Evolutionary conservation across 768 basidiomycete genomes (phyloP).

Genomic region (Lactarius akahatsu): DNA sequence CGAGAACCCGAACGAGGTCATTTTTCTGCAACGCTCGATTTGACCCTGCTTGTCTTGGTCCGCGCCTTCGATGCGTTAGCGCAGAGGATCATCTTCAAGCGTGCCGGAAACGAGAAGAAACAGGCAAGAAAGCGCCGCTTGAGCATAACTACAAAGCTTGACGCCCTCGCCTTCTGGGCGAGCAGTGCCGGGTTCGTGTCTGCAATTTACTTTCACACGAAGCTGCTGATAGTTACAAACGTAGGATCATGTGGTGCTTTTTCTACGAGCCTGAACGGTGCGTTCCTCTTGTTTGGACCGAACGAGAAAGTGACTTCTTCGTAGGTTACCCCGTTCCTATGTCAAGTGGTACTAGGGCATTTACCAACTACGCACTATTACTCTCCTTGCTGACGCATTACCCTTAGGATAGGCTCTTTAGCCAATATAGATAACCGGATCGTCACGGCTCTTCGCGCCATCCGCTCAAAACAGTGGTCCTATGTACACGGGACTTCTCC

Average conservation of each 20-base stretch:
- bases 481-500: slow-evolving; percentile 48
- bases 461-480: slow-evolving; percentile 59
- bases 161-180: slow-evolving; percentile 74
- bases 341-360: slow-evolving; percentile 53
- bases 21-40: slow-evolving; percentile 60
- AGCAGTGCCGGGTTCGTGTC: slow-evolving; percentile 65
- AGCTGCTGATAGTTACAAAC: slow-evolving; percentile 1
- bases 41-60: slow-evolving; percentile 66
- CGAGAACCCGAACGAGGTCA: slow-evolving; percentile 7
- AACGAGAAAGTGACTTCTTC: slow-evolving; percentile 13
- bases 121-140: slow-evolving; percentile 37
- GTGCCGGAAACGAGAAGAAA: slow-evolving; percentile 32
- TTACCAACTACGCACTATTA: background rate
- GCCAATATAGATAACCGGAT: slow-evolving; percentile 67
- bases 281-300: background rate
- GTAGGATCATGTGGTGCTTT: slow-evolving; percentile 88
- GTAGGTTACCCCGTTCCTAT: slow-evolving; percentile 61
- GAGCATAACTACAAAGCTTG: slow-evolving; percentile 49
- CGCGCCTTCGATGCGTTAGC: slow-evolving; percentile 64
- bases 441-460: slow-evolving; percentile 49
- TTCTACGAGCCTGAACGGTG: slow-evolving; percentile 75
- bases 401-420: slow-evolving; percentile 58
- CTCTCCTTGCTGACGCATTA: slow-evolving; percentile 5
- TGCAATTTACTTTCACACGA: background rate
- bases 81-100: slow-evolving; percentile 48